Base-by-base conservation (phyloP, 1,284 basidiomycete genomes). In the Takashimella koratensis region DNA sequence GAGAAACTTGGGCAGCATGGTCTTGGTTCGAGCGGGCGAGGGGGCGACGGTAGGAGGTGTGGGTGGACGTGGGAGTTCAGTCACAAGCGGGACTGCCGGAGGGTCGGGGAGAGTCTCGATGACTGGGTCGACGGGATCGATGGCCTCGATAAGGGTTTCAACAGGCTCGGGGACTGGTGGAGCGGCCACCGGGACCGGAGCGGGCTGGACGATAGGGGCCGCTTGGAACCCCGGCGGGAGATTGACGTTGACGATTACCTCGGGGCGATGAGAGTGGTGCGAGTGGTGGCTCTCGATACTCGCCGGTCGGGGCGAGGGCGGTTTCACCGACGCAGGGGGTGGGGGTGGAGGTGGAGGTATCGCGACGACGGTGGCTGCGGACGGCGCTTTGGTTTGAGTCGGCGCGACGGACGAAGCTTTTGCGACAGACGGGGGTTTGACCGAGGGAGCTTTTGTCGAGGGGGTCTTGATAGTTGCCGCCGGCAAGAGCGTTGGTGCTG, bases 161-260 rank as follows among this genome's bases (percentile, higher is more conserved):
- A 24, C 20, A 23, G 53, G 41, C 13, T 26, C 43, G 24, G 36
- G 20, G 16, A 39, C 25, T 2, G 42, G 48, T 5, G 24, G 52
- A 12, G 41, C 47, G 3, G 45, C 5, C 20, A 25, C 25, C 12
- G 52, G 52, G 22, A 49, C 23, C 19, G 45, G 45, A 43, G 41
- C 27, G 27, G 47, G 47, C 2, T 30, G 10, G 16, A 8, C 25
- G 21, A 46, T 12, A 30, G 47, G 26, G 16, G 49, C 19, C 22
- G 51, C 44, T 26, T 23, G 36, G 47, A 11, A 42, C 22, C 46
- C n/a, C n/a, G 39, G 47, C 1, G 54, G 54, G 8, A 56, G 46
- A 22, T 41, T 56, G 4, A 56, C 54, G 54, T 56, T 56, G 45
- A 56, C 54, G 26, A 56, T 27, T 1, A 56, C 50, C 24, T 52